Base-by-base conservation (phyloP, 1,284 basidiomycete genomes). In the Rugosomyces carneus region DNA sequence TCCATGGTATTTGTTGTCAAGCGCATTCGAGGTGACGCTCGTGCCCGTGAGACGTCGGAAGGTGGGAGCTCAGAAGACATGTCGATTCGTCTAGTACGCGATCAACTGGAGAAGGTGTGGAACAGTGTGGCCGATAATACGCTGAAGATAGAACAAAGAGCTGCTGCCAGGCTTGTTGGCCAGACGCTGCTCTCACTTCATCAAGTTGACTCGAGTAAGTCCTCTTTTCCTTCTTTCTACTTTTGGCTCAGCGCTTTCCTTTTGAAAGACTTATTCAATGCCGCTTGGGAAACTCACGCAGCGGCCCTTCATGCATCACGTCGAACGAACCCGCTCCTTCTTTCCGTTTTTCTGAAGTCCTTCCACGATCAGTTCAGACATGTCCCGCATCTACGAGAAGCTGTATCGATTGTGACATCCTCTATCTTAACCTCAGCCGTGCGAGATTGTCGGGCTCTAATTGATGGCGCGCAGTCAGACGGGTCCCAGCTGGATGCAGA, bases 1-100 rank as follows among this genome's bases (percentile, higher is more conserved):
- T 89, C 81, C 54, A 56, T 79, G 13, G 62, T 79, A 2, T 84
- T 84, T 56, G 61, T 86, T 18, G 54, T 75, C 46, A 67, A 72
- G 47, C 65, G 76, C 15, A 48, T 76, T 7, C 53, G 60, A 41
- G 49, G 57, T 1, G 54, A 57, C 20, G 49, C 38, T 1, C 58
- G 45, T 18, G 49, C 51, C 3, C 44, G 32, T 2, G 16, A 10
- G 15, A 16, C 10, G 13, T 19, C 20, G 20, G 42, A 3, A 3
- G 19, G 40, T 5, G 44, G 31, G 20, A 16, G 45, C 9, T 47
- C 40, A 18, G 44, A 49, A 4, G 44, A 49, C 6, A 53, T 48
- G 2, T 57, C 61, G 2, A 52, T 52, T 32, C 53, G 46, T 8
- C 52, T 83, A 5, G 60, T 79, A 1, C 50, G 51, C 10, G 69